Conservation (phyloP, 495 filamentous ascomycete species). For the Cladorrhinum samala region DNA sequence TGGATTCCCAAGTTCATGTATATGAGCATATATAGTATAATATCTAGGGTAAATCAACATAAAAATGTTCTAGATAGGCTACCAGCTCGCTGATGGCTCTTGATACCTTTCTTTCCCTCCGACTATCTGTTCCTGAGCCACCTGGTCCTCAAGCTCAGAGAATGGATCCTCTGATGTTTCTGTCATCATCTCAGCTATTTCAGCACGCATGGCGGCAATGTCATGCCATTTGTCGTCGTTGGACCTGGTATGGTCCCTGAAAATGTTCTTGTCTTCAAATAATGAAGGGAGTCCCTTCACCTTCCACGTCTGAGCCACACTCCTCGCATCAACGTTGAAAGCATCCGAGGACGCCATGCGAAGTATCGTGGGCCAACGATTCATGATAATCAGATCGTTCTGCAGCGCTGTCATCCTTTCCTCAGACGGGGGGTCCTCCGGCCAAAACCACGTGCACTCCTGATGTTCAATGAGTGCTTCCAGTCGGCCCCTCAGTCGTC, state of each 20-base stretch:
- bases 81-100: too few relatives aligned
- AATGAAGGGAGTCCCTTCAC: neutral
- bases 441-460: conserved; percentile 24
- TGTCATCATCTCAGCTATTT: neutral
- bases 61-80: too few relatives aligned
- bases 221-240: neutral
- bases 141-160: neutral
- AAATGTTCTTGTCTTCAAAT: neutral
- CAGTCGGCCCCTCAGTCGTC: conserved; percentile 20
- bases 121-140: neutral
- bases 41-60: too few relatives aligned
- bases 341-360: too few relatives aligned
- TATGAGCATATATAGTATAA: too few relatives aligned
- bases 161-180: neutral
- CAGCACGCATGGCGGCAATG: neutral
- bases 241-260: too few relatives aligned
- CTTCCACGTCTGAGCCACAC: neutral
- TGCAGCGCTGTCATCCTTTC: neutral
- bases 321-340: neutral
- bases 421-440: neutral
- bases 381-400: conserved; percentile 7
- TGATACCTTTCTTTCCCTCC: too few relatives aligned
- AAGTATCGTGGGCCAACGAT: too few relatives aligned
- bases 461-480: conserved; percentile 11
- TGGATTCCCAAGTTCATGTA: neutral